Evolutionary conservation across 108 stramenopile genomes (phyloP), one percentile per base, ranked within the genome.

Genomic region (Conticribra weissflogii): DNA sequence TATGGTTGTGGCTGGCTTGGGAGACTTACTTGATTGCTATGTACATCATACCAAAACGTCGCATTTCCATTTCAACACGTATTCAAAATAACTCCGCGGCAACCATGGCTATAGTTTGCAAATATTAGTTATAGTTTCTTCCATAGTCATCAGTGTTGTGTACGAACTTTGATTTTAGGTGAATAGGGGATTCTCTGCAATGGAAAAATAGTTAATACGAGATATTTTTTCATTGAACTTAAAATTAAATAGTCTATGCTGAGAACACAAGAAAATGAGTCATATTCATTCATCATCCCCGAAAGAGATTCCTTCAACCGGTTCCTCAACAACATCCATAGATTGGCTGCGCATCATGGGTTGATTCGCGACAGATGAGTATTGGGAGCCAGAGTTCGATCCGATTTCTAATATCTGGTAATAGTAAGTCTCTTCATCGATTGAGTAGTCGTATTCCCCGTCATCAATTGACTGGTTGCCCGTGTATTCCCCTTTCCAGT

Each of bases 1-100:
- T 33, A 81, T 81, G 76, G 65, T 73, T 55, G 81, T 66, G 34
- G 81, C 64, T 65, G 81, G 81, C 47, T 52, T 34, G 21, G 72
- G 81, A 16, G 67, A 64, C 4, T 17, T 54, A 21, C 36, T 81
- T 41, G 81, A 81, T 56, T 66, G 71, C 23, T 81, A 78, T 78
- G 67, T 78, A 18, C 71, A 81, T 67, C 60, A 55, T 7, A 61
- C 73, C 25, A 80, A 61, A 22, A 59, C 58, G 33, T 68, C 71
- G 30, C 64, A 73, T 41, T 66, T 79, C 32, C 51, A 48, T 28
- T 52, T 73, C 23, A 22, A 16, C 25, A 51, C 48, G 33, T 51
- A 17, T 51, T 51, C 12, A 21, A 14, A 51, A 19, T 51, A 21
- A 51, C 19, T 16, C 12, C 16, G 50, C 50, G 18, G 18, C 16